phyloP scores from a whole-genome alignment of 139 green algal species.

The Spirogloea muscicola region DNA sequence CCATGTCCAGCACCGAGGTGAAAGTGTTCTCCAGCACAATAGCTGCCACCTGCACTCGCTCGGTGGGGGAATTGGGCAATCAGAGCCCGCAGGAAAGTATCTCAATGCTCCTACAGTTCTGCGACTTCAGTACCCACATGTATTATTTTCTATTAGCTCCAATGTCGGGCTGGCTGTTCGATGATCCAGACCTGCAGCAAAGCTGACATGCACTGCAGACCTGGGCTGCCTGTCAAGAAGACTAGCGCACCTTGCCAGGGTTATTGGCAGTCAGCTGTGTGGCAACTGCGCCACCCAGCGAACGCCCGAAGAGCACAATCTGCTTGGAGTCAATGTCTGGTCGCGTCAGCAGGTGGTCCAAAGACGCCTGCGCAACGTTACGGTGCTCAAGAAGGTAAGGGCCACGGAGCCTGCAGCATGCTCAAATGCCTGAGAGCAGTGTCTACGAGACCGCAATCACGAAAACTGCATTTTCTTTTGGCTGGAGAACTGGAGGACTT shows the following conservation, averaged over 20 bases:
- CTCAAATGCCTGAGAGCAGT: too few relatives aligned
- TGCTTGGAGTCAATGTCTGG: slow-evolving; percentile 46
- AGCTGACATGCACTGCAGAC: too few relatives aligned
- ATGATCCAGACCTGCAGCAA: neutral
- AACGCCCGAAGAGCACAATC: slow-evolving; percentile 48
- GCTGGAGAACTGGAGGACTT: too few relatives aligned
- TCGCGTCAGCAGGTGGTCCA: slow-evolving; percentile 37
- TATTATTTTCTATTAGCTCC: too few relatives aligned
- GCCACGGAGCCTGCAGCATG: too few relatives aligned
- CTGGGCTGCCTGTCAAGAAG: neutral
- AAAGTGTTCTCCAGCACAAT: slow-evolving; percentile 57
- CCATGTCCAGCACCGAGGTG: slow-evolving; percentile 56
- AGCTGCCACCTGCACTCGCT: slow-evolving; percentile 22
- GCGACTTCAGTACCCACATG: too few relatives aligned
- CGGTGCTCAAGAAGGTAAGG: too few relatives aligned
- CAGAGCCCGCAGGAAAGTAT: too few relatives aligned
- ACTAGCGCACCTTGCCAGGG: slow-evolving; percentile 25
- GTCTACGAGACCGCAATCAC: too few relatives aligned
- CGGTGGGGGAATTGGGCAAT: too few relatives aligned
- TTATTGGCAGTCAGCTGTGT: slow-evolving; percentile 36
- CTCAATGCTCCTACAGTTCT: too few relatives aligned
- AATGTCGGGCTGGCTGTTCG: neutral
- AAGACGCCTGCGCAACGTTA: slow-evolving; percentile 41
- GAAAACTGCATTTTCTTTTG: too few relatives aligned
- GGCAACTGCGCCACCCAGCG: slow-evolving; percentile 48